Evolutionary conservation across 2,329 filamentous ascomycete genomes (phyloP).

Genomic region (Scleromitrula shiraiana): DNA sequence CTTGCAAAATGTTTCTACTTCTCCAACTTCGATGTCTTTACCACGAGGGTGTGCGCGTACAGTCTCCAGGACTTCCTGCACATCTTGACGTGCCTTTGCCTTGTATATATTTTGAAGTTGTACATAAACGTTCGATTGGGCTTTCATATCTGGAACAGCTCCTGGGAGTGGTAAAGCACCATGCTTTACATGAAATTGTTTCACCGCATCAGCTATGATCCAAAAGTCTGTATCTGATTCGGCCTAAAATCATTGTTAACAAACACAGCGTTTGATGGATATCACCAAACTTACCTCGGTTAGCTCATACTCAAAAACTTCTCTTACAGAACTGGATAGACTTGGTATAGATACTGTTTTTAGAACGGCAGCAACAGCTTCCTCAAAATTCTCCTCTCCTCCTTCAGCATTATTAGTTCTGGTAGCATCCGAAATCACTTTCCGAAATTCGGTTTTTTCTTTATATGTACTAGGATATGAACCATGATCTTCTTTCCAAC

Average conservation of each 20-base stretch:
- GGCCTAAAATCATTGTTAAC: conserved; percentile 28
- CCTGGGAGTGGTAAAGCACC: conserved; percentile 74
- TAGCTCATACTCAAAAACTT: conserved; percentile 65
- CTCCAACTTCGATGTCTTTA: conserved; percentile 53
- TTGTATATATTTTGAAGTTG: conserved; percentile 91
- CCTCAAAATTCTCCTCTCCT: conserved; percentile 94
- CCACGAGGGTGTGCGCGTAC: conserved; percentile 47
- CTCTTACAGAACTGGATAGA: conserved; percentile 60
- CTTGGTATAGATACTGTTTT: conserved; percentile 70
- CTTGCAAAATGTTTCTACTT: conserved; percentile 91
- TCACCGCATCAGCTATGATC: conserved; percentile 76
- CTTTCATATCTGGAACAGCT: conserved; percentile 94
- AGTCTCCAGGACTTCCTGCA: conserved; percentile 61
- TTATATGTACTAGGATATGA: conserved; percentile 65
- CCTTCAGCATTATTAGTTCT: conserved; percentile 71
- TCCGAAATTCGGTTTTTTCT: conserved; percentile 78
- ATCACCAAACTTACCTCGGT: conserved; percentile 42
- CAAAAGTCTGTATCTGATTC: conserved; percentile 64
- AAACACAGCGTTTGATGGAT: conserved; percentile 29
- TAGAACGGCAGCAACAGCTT: conserved; percentile 78
- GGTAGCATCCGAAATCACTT: conserved; percentile 57
- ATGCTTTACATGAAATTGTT: conserved; percentile 66
- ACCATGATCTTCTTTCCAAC: conserved; percentile 71
- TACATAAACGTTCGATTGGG: conserved; percentile 82
- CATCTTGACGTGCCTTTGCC: conserved; percentile 70